Conservation (phyloP, 139 green algal species). For the Spirogloea muscicola region DNA sequence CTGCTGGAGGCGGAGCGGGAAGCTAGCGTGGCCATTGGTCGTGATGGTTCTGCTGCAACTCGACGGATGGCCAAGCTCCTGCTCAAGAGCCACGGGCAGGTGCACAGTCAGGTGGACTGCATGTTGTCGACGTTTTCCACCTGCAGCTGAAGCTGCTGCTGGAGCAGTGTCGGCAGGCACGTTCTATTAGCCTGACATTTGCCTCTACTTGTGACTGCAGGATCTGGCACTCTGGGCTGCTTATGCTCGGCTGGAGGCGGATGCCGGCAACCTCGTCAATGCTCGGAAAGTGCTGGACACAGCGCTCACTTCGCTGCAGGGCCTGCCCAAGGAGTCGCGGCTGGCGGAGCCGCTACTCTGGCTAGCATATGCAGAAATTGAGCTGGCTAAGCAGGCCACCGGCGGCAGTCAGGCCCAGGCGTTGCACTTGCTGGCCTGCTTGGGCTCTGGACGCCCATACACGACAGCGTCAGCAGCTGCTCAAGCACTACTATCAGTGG, state of each 20-base stretch:
- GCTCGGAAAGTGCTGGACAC: conserved; percentile 33
- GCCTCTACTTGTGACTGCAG: conserved; percentile 1
- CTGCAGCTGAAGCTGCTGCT: neutral
- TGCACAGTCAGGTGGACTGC: too few relatives aligned
- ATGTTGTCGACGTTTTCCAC: too few relatives aligned
- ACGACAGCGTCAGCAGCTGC: too few relatives aligned
- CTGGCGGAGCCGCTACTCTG: conserved; percentile 2
- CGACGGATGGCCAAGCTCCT: conserved; percentile 16
- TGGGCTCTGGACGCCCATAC: neutral
- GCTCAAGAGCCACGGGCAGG: conserved; percentile 20
- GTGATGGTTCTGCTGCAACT: too few relatives aligned
- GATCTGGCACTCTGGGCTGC: conserved; percentile 28
- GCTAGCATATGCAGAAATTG: conserved; percentile 31
- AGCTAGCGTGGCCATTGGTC: neutral
- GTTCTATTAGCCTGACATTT: neutral
- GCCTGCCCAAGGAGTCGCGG: conserved; percentile 10
- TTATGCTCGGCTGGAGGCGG: conserved; percentile 30
- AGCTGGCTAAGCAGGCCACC: neutral
- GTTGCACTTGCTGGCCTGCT: conserved; percentile 8
- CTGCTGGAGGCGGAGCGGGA: conserved; percentile 17
- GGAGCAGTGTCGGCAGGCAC: neutral
- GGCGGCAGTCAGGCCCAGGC: neutral
- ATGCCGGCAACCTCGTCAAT: conserved; percentile 1
- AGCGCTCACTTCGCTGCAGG: conserved; percentile 5
- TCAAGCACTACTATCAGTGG: too few relatives aligned